Base-by-base conservation (phyloP, 2,329 filamentous ascomycete species). In the Fusarium torreyae region DNA sequence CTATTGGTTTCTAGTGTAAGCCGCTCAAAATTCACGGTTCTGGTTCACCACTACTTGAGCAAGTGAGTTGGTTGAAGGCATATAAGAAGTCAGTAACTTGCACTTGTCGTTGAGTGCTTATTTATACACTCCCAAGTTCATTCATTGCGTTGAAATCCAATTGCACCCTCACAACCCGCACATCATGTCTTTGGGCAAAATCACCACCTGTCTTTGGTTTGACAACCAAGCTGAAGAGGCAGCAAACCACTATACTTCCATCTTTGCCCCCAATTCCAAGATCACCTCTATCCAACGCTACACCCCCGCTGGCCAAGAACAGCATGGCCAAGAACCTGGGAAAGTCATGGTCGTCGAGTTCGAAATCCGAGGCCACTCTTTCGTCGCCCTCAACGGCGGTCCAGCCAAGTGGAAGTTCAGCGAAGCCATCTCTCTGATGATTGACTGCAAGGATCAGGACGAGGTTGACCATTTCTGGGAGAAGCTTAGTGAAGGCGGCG, bases 391-490 rank as follows among this genome's bases (percentile, higher is more conserved):
- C 38, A 84, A 85, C 65, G 83, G 83, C 58, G 82, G 82, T 2
- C 77, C 80, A n/a, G 62, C 63, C 6, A 58, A 76, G 4, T 81
- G 79, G 77, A 77, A 77, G 22, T 80, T 81, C 71, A 81, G 60
- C 67, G 77, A 78, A 33, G 81, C 83, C 36, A 70, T 83, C 20
- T 83, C 81, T 1, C 79, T 85, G 72, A 78, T 81, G 71, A 76
- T 85, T 70, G 74, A 79, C 48, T 84, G 83, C 76, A 77, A 79
- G 43, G 75, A 80, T 70, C 83, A 85, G 74, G 80, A 72, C 1
- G 83, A 86, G 69, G 76, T 86, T 22, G 83, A 86, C 60, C 78
- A 83, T 66, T 85, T 81, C 71, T 86, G 81, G 81, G 77, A 76
- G 14, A 81, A 77, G 74, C 76, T 86, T 26, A 63, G 75, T 10